Base-by-base conservation (phyloP, 2,329 filamentous ascomycete species). In the Scedosporium dehoogii region DNA sequence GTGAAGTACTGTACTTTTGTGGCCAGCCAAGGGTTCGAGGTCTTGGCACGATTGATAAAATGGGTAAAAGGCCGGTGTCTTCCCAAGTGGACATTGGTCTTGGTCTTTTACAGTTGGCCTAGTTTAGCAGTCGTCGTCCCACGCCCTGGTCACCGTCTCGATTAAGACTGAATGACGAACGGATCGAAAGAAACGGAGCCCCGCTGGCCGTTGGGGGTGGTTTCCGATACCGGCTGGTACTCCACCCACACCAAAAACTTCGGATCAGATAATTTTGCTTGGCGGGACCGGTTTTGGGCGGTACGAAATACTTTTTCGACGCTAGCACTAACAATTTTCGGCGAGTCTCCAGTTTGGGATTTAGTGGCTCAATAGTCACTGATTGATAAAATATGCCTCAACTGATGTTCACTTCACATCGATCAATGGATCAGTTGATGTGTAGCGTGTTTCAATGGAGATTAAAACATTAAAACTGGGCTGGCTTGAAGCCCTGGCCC, bases 181-280 rank as follows among this genome's bases (percentile, higher is more conserved):
- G 56, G 16, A 38, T 38, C 33, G 1, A 6, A 38, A 38, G 33
- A 21, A 48, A 48, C n/a, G n/a, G 16, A 21, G 44, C 44, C 44
- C 18, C 44, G n/a, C 16, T 6, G 21, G 21, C 44, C n/a, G 44
- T 48, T 16, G n/a, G 44, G 18, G 18, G 2, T 48, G 6, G n/a
- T n/a, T 48, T 48, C 58, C 59, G 59, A 60, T 60, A 60, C 44
- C 59, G 59, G 59, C 44, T 38, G 44, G 44, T 10, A 21, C n/a
- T 6, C 23, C 44, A 38, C 14, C 16, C 16, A n/a, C 12, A 18
- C 18, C 44, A 41, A 12, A 29, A 9, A 67, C 29, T 51, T 70
- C 69, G 71, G 73, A 74, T 74, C 73, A 73, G 73, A 74, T 74
- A 74, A 74, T 70, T 69, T 66, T 68, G 7, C 62, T 58, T 61